These are phyloP conservation scores for Mycena olivaceomarginata DNA, from an alignment of 768 basidiomycete genomes.

Conservation along the genomic window DNA sequence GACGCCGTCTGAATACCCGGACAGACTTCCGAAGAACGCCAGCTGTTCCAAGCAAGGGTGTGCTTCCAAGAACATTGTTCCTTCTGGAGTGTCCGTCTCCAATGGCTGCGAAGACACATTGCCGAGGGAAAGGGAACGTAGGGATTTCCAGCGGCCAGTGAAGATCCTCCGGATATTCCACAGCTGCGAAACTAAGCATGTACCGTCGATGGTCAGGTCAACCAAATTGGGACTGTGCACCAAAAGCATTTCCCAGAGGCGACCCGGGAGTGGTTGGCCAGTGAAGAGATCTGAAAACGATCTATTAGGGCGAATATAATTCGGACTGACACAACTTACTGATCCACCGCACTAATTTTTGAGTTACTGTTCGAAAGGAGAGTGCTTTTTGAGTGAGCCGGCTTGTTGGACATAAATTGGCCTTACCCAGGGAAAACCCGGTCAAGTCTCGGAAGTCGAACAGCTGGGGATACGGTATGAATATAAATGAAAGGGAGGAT, in stretches of 20 bases:
- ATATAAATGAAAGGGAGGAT: background rate
- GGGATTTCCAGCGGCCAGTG: conserved; percentile 40
- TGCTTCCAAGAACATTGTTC: conserved; percentile 35
- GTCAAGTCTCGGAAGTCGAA: conserved; percentile 39
- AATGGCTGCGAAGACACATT: conserved; percentile 30
- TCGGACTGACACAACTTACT: background rate
- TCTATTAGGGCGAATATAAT: background rate
- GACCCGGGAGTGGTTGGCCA: conserved; percentile 38
- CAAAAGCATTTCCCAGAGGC: conserved; percentile 47
- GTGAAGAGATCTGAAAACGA: conserved; percentile 19
- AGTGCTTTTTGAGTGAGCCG: no score
- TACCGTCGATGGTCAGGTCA: conserved; percentile 45
- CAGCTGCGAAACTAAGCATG: conserved; percentile 37
- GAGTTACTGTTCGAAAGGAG: conserved; percentile 5
- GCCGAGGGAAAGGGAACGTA: conserved; percentile 43
- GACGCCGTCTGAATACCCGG: conserved; percentile 27
- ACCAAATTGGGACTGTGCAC: conserved; percentile 36
- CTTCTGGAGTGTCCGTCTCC: conserved; percentile 17
- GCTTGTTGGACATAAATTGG: background rate
- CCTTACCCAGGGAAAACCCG: conserved; percentile 41
- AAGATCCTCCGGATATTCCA: conserved; percentile 42
- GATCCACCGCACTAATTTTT: conserved; percentile 34
- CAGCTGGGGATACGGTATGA: conserved; percentile 26
- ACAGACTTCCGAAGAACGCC: conserved; percentile 33
- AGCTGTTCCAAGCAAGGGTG: conserved; percentile 39